phyloP scores from a whole-genome alignment of 352 stramenopile species.

The Globisporangium perplexum region DNA sequence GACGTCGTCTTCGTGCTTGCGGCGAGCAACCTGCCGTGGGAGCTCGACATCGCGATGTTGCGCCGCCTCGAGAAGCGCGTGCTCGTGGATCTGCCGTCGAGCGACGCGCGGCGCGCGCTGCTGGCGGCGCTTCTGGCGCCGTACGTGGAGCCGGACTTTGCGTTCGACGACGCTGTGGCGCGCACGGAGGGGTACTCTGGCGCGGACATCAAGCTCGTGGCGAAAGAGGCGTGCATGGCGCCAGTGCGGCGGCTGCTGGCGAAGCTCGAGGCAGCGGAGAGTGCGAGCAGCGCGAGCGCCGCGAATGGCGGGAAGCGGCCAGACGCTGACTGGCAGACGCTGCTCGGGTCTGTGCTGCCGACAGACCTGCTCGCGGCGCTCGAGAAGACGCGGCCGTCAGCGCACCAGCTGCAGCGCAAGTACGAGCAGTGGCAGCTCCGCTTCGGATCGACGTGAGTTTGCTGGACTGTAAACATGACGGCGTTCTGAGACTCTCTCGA shows the following conservation, averaged over 20 bases:
- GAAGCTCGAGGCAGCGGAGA: conserved; percentile 32
- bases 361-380: conserved; percentile 49
- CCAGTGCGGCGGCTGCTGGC: conserved; percentile 68
- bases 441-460: conserved; percentile 59
- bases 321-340: conserved; percentile 37
- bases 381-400: conserved; percentile 75
- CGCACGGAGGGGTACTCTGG: conserved; percentile 75
- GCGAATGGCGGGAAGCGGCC: neutral
- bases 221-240: conserved; percentile 83
- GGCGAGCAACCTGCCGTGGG: conserved; percentile 80
- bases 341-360: conserved; percentile 55
- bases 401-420: conserved; percentile 67
- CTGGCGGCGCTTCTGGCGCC: conserved; percentile 56
- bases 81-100: conserved; percentile 63
- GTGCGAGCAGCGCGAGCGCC: no score
- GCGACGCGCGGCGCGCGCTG: conserved; percentile 47
- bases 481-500: no score
- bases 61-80: conserved; percentile 81
- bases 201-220: conserved; percentile 80
- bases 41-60: conserved; percentile 76
- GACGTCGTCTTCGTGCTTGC: conserved; percentile 82
- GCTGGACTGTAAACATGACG: no score
- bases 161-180: conserved; percentile 41
- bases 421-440: conserved; percentile 79
- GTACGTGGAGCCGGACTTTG: conserved; percentile 47